These are phyloP conservation scores for Geotrichum klebahnii DNA, from an alignment of 1,139 yeast species.

Conservation along the genomic window DNA sequence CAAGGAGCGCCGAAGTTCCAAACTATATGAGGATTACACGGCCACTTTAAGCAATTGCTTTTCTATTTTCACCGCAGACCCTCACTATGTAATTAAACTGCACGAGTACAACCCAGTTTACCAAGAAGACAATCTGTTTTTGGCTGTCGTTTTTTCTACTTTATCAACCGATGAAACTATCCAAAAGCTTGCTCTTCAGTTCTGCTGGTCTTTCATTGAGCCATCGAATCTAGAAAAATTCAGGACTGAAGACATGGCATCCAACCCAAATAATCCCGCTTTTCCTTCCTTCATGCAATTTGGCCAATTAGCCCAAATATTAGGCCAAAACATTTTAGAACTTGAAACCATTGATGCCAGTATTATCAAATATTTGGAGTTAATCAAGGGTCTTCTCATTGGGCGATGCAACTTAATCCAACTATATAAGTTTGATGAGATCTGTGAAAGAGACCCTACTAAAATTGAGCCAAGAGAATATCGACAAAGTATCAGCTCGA, in stretches of 20 bases:
- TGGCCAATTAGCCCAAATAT: conserved; percentile 15
- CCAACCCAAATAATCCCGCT: conserved; percentile 9
- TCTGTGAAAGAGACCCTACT: conserved; percentile 25
- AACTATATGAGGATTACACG: conserved; percentile 8
- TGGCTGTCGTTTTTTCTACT: conserved; percentile 4
- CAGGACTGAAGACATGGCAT: conserved; percentile 6
- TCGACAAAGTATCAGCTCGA: conserved; percentile 34
- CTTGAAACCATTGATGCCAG: conserved; percentile 15
- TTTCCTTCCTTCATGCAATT: conserved; percentile 12
- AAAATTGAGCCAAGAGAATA: conserved; percentile 31
- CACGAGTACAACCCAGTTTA: conserved; percentile 22
- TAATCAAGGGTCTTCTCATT: conserved; percentile 27
- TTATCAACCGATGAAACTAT: conserved; percentile 9
- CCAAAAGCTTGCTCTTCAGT: conserved; percentile 8
- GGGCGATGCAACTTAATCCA: conserved; percentile 25
- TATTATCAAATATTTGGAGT: conserved; percentile 31
- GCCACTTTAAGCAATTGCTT: conserved; percentile 21
- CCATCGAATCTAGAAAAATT: conserved; percentile 9
- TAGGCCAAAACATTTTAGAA: conserved; percentile 9
- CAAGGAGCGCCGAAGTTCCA: conserved; percentile 19
- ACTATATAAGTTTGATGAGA: conserved; percentile 37
- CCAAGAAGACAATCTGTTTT: conserved; percentile 17
- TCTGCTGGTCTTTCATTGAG: conserved; percentile 18
- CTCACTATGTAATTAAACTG: conserved; percentile 28
- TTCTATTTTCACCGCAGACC: conserved; percentile 26